Percentiles rank a stretch among this genome's conserved stretches.
phyloP scores from a whole-genome alignment of 2,329 filamentous ascomycete genomes.

The Aureobasidium sp. region DNA sequence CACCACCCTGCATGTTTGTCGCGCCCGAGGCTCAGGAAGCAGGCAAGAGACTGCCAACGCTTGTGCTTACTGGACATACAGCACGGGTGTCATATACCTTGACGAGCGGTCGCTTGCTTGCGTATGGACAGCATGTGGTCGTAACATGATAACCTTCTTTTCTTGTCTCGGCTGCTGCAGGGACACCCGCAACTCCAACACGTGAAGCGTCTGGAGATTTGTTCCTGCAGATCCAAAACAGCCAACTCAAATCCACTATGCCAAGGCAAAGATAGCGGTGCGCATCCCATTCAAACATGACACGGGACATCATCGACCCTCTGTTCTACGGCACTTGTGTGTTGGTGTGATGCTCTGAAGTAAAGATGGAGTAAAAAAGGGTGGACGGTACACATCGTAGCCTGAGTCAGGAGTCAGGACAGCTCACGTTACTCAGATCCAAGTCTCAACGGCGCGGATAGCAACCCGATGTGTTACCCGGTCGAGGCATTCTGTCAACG shows the following conservation, averaged over 20 bases:
- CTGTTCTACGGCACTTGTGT: neutral
- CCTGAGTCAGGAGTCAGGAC: neutral
- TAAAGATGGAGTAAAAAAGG: neutral
- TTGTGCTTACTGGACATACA: slow-evolving; percentile 2
- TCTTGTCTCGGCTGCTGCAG: slow-evolving; percentile 10
- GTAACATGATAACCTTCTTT: slow-evolving; percentile 4
- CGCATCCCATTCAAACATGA: slow-evolving; percentile 3
- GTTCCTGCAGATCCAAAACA: slow-evolving; percentile 1
- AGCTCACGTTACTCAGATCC: slow-evolving; percentile 4
- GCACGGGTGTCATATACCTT: neutral
- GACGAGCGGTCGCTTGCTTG: neutral
- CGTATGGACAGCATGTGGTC: neutral
- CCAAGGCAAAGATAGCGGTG: neutral
- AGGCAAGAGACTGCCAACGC: neutral
- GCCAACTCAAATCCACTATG: neutral
- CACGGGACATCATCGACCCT: neutral
- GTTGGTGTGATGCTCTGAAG: neutral
- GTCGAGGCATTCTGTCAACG: neutral
- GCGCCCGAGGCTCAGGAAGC: slow-evolving; percentile 5
- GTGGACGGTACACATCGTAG: neutral
- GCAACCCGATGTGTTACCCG: slow-evolving; percentile 6
- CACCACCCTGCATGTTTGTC: slow-evolving; percentile 7
- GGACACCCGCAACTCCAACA: neutral
- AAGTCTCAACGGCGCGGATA: slow-evolving; percentile 8
- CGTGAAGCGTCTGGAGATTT: slow-evolving; percentile 8